These are phyloP conservation scores for Yarrowia porcina DNA, from an alignment of 805 yeast species.

Conservation along the genomic window DNA sequence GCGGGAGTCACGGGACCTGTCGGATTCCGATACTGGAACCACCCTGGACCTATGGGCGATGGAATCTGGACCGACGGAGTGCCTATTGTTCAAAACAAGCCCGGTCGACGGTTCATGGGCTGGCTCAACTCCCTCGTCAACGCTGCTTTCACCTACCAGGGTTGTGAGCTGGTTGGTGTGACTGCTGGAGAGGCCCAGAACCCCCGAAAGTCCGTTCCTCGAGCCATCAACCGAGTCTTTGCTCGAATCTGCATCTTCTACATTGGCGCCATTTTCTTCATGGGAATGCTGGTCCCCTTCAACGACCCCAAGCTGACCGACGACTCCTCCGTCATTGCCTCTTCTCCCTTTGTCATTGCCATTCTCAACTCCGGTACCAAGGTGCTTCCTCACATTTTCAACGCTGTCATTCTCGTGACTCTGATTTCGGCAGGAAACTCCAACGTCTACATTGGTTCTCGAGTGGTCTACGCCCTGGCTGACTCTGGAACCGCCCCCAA, in stretches of 20 bases:
- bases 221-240: constrained; percentile 53
- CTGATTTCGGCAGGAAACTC: constrained; percentile 64
- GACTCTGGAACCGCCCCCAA: constrained; percentile 69
- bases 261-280: constrained; percentile 50
- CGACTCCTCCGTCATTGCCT: constrained; percentile 46
- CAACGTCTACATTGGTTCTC: constrained; percentile 59
- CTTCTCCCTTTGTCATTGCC: constrained; percentile 49
- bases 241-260: constrained; percentile 50
- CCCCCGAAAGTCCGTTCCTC: constrained; percentile 55
- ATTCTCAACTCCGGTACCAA: constrained; percentile 50
- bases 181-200: constrained; percentile 58
- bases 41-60: constrained; percentile 49
- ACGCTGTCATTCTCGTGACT: constrained; percentile 58
- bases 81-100: constrained; percentile 28
- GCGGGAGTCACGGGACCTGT: constrained; percentile 44
- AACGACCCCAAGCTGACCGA: constrained; percentile 46
- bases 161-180: constrained; percentile 54
- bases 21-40: constrained; percentile 43
- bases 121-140: constrained; percentile 46
- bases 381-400: constrained; percentile 47
- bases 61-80: constrained; percentile 40
- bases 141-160: constrained; percentile 54
- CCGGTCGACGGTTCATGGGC: constrained; percentile 32
- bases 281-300: constrained; percentile 56
- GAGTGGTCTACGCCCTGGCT: constrained; percentile 62